Percentiles rank a stretch among this genome's conserved stretches.
Conservation (phyloP, 2,329 filamentous ascomycete genomes). For the Aureobasidium musti region DNA sequence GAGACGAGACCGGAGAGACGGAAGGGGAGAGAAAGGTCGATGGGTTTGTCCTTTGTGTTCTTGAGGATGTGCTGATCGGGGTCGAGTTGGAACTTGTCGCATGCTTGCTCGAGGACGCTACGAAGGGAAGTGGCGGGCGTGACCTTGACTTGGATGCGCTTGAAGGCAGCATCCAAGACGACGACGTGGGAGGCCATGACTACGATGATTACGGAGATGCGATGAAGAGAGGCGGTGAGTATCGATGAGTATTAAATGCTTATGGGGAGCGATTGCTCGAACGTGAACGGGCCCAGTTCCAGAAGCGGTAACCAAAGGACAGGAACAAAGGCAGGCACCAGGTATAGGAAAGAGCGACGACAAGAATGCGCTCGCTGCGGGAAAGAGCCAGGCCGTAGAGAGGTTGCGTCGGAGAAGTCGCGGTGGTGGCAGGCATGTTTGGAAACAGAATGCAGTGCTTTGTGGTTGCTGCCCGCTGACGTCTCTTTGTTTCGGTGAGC, state of each 20-base stretch:
- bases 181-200: slow-evolving; percentile 84
- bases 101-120: slow-evolving; percentile 85
- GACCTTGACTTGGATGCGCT: slow-evolving; percentile 79
- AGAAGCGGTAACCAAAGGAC: slow-evolving; percentile 34
- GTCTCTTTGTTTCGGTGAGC: slow-evolving; percentile 6
- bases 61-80: slow-evolving; percentile 78
- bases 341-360: slow-evolving; percentile 41
- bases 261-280: not conserved
- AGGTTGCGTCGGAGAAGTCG: slow-evolving; percentile 4
- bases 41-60: slow-evolving; percentile 78
- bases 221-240: not conserved
- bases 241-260: not conserved
- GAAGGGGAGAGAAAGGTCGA: slow-evolving; percentile 83
- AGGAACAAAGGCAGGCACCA: slow-evolving; percentile 39
- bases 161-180: slow-evolving; percentile 78
- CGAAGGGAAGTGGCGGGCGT: slow-evolving; percentile 76
- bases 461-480: slow-evolving; percentile 8
- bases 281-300: slow-evolving; percentile 33
- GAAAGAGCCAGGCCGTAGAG: slow-evolving; percentile 40
- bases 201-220: slow-evolving; percentile 51
- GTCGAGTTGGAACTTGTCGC: slow-evolving; percentile 73
- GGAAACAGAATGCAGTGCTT: not conserved
- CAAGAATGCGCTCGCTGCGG: slow-evolving; percentile 40
- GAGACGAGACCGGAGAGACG: slow-evolving; percentile 78
- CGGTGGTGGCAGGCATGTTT: slow-evolving; percentile 3